Evolutionary conservation across 495 filamentous ascomycete species (phyloP), one percentile per base, ranked within the genome.

Genomic region (Neurospora africana): DNA sequence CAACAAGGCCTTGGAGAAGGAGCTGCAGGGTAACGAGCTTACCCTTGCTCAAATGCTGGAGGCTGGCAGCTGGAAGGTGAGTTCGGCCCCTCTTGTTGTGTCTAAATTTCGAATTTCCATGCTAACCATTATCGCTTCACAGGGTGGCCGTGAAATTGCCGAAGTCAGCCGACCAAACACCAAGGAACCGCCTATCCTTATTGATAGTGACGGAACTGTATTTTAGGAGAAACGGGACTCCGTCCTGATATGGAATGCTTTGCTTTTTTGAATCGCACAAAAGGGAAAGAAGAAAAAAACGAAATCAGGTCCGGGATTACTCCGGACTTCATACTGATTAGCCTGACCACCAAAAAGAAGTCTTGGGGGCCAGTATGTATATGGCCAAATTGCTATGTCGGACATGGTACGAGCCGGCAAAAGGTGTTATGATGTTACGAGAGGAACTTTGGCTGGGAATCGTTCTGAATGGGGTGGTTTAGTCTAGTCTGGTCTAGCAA

Each of bases 141-240:
- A 98, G 95, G 96, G 95, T 78, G 95, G 95, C 71, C 89, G 95
- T 78, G 95, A 98, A 83, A 90, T 98, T 73, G 95, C 95, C 53
- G 96, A 98, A 82, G 92, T 98, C 69, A 96, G 92, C 71, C 86
- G 95, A 73, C 95, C 95, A 8, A 98, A 98, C 78, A 98, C 96
- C 53, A 97, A 96, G 83, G 93, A 95, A 78, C 93, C 96, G 23
- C 95, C 95, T 5, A 98, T 99, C 76, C 91, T 97, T 84, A 98
- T 98, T 75, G 87, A 97, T 70, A 96, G 92, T 73, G 95, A 99
- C 79, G 95, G 95, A 65, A 98, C 95, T 9, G 93, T 99, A 70
- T 97, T 99, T 79, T 98, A 89, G 41, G 41, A 33, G 30, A 58
- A 27, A 23, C 33, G 68, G 33, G 68, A 69, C 9, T 65, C 53